A percentile compares a stretch with the other conserved stretches of the same genome.
These are phyloP conservation scores for Malbranchea zuffiana DNA, from an alignment of 2,329 filamentous ascomycete species.

Conservation along the genomic window DNA sequence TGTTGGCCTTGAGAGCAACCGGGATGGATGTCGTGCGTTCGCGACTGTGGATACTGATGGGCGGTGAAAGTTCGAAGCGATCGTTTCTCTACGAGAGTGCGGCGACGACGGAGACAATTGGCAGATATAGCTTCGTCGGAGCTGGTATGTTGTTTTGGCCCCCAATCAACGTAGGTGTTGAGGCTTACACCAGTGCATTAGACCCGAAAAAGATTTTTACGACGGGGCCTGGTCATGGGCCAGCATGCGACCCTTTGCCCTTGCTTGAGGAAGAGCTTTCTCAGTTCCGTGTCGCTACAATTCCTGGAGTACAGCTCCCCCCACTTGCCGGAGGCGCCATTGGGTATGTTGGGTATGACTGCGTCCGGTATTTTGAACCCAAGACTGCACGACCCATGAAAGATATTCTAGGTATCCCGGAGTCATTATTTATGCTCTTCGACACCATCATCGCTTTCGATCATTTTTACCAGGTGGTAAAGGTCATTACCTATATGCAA, in stretches of 20 bases:
- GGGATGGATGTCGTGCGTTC: conserved; percentile 10
- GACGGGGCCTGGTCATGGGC: conserved; percentile 78
- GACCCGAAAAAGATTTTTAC: conserved; percentile 66
- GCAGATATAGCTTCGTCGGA: conserved; percentile 90
- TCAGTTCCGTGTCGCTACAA: conserved; percentile 65
- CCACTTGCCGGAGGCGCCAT: conserved; percentile 85
- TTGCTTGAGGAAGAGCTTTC: conserved; percentile 70
- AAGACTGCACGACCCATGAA: conserved; percentile 84
- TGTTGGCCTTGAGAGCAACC: conserved; percentile 2
- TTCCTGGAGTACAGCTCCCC: conserved; percentile 73
- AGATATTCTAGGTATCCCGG: conserved; percentile 78
- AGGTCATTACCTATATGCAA: conserved; percentile 82
- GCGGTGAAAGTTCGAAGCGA: conserved; percentile 49
- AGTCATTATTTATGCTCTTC: conserved; percentile 94
- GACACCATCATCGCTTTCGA: conserved; percentile 92
- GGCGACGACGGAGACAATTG: conserved; percentile 79
- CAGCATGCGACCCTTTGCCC: conserved; percentile 72
- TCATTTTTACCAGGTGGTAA: conserved; percentile 84
- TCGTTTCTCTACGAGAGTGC: conserved; percentile 96
- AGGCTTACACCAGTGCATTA: conserved; percentile 16
- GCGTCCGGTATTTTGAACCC: conserved; percentile 94
- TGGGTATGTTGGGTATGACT: conserved; percentile 95
- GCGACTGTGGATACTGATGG: conserved; percentile 5
- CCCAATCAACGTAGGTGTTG: neutral
- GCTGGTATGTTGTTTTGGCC: conserved; percentile 43